Percentiles rank a stretch among this genome's conserved stretches.
Evolutionary conservation across 2,329 filamentous ascomycete genomes (phyloP).

Genomic region (Colletotrichum chlorophyti): DNA sequence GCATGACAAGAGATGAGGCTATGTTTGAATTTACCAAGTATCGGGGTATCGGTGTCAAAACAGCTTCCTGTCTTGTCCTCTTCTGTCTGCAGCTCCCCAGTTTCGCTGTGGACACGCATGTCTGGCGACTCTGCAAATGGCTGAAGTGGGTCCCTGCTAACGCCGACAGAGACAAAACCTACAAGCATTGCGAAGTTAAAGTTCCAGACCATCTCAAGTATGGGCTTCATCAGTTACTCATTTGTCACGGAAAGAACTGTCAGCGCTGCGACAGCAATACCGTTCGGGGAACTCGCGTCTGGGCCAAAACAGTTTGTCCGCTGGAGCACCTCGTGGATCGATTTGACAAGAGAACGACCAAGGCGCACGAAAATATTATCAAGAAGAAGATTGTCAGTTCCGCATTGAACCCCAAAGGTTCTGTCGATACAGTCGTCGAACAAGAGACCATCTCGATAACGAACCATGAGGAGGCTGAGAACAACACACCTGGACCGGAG

Average conservation of each 20-base stretch:
- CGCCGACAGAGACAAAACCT: conserved; percentile 53
- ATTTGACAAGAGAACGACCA: conserved; percentile 31
- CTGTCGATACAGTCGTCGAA: neutral
- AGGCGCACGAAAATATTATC: conserved; percentile 30
- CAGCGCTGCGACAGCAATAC: conserved; percentile 57
- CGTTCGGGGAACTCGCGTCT: conserved; percentile 64
- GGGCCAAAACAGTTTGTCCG: conserved; percentile 59
- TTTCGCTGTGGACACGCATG: conserved; percentile 66
- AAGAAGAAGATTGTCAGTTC: conserved; percentile 22
- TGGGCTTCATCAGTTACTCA: conserved; percentile 60
- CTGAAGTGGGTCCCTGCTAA: conserved; percentile 62
- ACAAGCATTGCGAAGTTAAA: conserved; percentile 58
- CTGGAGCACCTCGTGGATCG: conserved; percentile 48
- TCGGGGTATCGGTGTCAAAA: conserved; percentile 64
- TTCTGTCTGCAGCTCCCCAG: conserved; percentile 60
- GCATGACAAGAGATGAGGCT: conserved; percentile 51
- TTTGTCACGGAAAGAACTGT: conserved; percentile 59
- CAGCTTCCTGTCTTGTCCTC: conserved; percentile 61
- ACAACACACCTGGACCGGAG: neutral
- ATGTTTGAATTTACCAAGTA: conserved; percentile 58
- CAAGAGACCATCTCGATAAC: neutral
- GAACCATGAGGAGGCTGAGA: neutral
- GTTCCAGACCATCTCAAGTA: conserved; percentile 62
- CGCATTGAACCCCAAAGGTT: neutral
- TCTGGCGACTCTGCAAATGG: conserved; percentile 58